These are phyloP conservation scores for Trifolium pratense DNA, from an alignment of 306 rosid genomes.

Conservation along the genomic window DNA sequence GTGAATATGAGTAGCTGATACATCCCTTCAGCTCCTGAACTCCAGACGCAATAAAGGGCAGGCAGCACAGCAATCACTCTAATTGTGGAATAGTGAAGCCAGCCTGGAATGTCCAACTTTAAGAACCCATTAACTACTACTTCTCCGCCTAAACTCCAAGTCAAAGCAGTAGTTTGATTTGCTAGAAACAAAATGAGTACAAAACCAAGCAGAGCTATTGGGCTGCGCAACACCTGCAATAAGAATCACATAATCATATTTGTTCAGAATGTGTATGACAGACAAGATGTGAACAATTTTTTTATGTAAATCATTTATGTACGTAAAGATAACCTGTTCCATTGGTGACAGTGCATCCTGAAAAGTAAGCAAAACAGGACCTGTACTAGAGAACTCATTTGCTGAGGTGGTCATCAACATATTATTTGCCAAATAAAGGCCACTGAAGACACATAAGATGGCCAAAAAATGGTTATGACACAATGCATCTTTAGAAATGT, in stretches of 20 bases:
- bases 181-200: conserved; percentile 74
- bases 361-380: conserved; percentile 70
- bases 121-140: conserved; percentile 70
- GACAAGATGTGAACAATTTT: conserved; percentile 15
- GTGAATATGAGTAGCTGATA: conserved; percentile 82
- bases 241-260: conserved; percentile 32
- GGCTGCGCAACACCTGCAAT: conserved; percentile 74
- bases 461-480: conserved; percentile 85
- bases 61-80: conserved; percentile 85
- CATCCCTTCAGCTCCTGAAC: conserved; percentile 93
- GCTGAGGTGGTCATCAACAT: conserved; percentile 72
- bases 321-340: conserved; percentile 73
- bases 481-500: conserved; percentile 66
- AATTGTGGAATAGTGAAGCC: conserved; percentile 93
- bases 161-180: conserved; percentile 73
- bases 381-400: conserved; percentile 65
- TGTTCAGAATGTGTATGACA: conserved; percentile 33
- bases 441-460: conserved; percentile 73
- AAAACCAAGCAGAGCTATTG: conserved; percentile 62
- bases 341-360: conserved; percentile 74
- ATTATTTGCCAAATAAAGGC: conserved; percentile 74
- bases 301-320: conserved; percentile 31
- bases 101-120: conserved; percentile 86
- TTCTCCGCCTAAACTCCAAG: conserved; percentile 86
- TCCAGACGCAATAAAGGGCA: conserved; percentile 89